Conservation (phyloP, 352 stramenopile species). For the Pythium insidiosum region DNA sequence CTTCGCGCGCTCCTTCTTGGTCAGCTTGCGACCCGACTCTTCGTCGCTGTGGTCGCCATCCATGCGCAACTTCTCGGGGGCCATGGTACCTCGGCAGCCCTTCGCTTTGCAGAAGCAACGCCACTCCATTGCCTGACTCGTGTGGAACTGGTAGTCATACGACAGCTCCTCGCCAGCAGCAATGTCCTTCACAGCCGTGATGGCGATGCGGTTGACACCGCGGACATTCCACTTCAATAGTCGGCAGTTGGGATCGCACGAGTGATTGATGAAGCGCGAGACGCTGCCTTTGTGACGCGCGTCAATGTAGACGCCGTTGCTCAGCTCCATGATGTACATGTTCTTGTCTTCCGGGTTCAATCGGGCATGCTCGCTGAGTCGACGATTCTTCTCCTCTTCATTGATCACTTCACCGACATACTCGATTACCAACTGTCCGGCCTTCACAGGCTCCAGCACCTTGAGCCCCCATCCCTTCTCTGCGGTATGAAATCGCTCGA, state of each 20-base stretch:
- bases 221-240: conserved; percentile 94
- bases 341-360: conserved; percentile 92
- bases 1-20: conserved; percentile 73
- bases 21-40: conserved; percentile 46
- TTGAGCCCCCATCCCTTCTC: conserved; percentile 91
- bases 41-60: conserved; percentile 5
- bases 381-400: conserved; percentile 86
- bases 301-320: conserved; percentile 93
- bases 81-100: conserved; percentile 84
- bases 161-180: conserved; percentile 85
- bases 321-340: conserved; percentile 95
- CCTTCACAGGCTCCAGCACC: conserved; percentile 69
- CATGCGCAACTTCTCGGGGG: conserved; percentile 67
- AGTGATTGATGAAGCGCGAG: conserved; percentile 97
- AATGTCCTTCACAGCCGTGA: conserved; percentile 89
- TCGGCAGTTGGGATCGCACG: conserved; percentile 93
- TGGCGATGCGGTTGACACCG: conserved; percentile 89
- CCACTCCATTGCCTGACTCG: conserved; percentile 78
- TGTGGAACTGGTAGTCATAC: conserved; percentile 95
- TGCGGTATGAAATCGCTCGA: conserved; percentile 66
- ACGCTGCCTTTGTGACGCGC: conserved; percentile 90
- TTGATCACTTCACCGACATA: conserved; percentile 95
- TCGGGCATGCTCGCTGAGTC: conserved; percentile 74
- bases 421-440: conserved; percentile 88
- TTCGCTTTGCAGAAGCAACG: conserved; percentile 79